Evolutionary conservation across 179 eudicot species (phyloP).

Genomic region (Silene noctiflora): DNA sequence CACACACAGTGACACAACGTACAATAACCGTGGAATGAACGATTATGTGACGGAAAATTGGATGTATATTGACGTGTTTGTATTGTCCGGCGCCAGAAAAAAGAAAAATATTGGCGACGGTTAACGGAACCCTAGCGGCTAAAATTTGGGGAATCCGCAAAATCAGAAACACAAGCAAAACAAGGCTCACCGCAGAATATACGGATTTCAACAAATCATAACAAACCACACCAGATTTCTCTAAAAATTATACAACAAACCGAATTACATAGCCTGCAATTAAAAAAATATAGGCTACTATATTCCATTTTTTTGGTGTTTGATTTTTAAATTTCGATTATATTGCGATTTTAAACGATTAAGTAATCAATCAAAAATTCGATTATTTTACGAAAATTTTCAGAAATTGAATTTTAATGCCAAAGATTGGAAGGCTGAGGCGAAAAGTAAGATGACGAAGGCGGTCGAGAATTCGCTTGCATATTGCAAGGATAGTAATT

Average conservation of each 20-base stretch:
- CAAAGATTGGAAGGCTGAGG: conserved; percentile 25
- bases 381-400: not conserved
- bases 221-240: conserved; percentile 24
- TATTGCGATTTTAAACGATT: not conserved
- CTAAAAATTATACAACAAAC: conserved; percentile 8
- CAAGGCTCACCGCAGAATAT: conserved; percentile 4
- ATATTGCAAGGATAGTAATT: conserved; percentile 37
- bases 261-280: conserved; percentile 31
- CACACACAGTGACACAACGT: too few relatives aligned
- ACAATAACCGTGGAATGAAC: too few relatives aligned
- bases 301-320: not conserved
- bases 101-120: not conserved
- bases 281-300: conserved; percentile 22
- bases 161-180: not conserved
- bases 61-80: not conserved
- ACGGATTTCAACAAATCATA: conserved; percentile 9
- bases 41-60: not conserved
- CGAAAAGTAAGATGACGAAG: conserved; percentile 18
- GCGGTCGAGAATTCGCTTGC: conserved; percentile 32
- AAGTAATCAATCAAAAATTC: not conserved
- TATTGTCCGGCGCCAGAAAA: not conserved
- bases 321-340: conserved; percentile 5
- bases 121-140: conserved; percentile 29
- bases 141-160: conserved; percentile 5
- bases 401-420: conserved; percentile 20